Evolutionary conservation across 1,284 basidiomycete species (phyloP), one percentile per base, ranked within the genome.

Genomic region (Cutaneotrichosporon dermatis): DNA sequence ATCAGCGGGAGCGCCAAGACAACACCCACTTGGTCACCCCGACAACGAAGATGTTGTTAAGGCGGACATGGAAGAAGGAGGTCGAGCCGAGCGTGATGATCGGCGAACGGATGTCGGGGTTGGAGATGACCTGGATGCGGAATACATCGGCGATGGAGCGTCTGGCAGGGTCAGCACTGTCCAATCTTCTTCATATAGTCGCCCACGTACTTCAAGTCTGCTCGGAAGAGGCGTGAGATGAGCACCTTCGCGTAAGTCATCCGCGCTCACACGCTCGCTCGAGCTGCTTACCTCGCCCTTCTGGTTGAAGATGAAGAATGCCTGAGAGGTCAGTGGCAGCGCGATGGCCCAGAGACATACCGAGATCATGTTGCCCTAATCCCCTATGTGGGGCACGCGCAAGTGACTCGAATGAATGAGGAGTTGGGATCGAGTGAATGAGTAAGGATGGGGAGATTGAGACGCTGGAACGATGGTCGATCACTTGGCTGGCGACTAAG

Each of bases 81-180:
- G 94, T 97, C 33, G 92, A 95, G 40, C 94, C 94, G 16, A 99
- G 85, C 0, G 96, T 99, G 76, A 99, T 90, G 73, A 99, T 97
- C 15, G 96, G 96, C 41, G 93, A 94, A 59, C 92, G 86, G 40
- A 97, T 91, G 79, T 98, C 90, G 70, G 90, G 90, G 79, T 95
- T 97, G 25, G 94, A 95, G 62, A 99, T 88, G 71, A 99, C 96
- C 79, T 99, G 95, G 75, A 97, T 96, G 64, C 93, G 86, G 78
- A 97, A 97, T 42, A 97, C 92, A 75, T 97, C 93, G 40, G 92
- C 90, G 67, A 96, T 95, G n/a, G 92, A 93, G 50, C 93, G 91
- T 80, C 93, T 96, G 58, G 25, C 25, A 25, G 25, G 25, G 25
- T 25, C 25, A 25, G 25, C 25, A 25, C 25, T 25, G 25, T 25